Evolutionary conservation across 495 filamentous ascomycete species (phyloP), one percentile per base, ranked within the genome.

Genomic region (Talaromyces stipitatus): DNA sequence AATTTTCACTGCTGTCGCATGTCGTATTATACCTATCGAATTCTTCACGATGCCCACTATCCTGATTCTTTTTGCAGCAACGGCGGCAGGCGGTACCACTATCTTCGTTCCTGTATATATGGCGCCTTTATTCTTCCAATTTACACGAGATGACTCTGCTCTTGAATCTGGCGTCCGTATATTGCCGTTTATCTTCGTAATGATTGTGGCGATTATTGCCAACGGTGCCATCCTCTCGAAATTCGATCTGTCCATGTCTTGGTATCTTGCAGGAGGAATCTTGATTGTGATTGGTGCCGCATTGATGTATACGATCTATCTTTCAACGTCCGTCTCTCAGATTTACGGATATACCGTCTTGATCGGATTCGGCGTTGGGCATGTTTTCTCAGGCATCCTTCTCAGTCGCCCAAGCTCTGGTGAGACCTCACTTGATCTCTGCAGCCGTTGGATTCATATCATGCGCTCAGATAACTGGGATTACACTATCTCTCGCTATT

Each of bases 11-110:
- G 79, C 73, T 0, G 24, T 55, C 0, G 52, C 59, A 0, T 64
- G 69, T 16, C 78, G 83, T 4, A 66, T 85, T 23, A 81, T 84
- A 59, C 84, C 85, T 0, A 63, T 76, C 0, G 71, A 83, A 20
- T 74, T 83, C 57, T 65, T 85, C 24, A 59, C 57, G 6, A 64
- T 67, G 23, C 73, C 71, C 0, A 70, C 68, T 33, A 59, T 33
- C 55, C 54, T 32, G 20, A 33, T 32, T 23, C 51, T 54, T 12
- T 54, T 33, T 54, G 51, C 30, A 12, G 7, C 12, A 12, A 76
- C 52, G 53, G 56, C 73, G 0, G 66, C 65, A 3, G 58, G 29
- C 0, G 64, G 12, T 4, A 60, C 61, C 0, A 43, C 50, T 5
- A 33, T 52, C 41, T 61, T 61, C 43, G 54, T 77, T n/a, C 55